These are phyloP conservation scores for Phytophthora sp. DNA, from an alignment of 352 stramenopile genomes.

Conservation along the genomic window DNA sequence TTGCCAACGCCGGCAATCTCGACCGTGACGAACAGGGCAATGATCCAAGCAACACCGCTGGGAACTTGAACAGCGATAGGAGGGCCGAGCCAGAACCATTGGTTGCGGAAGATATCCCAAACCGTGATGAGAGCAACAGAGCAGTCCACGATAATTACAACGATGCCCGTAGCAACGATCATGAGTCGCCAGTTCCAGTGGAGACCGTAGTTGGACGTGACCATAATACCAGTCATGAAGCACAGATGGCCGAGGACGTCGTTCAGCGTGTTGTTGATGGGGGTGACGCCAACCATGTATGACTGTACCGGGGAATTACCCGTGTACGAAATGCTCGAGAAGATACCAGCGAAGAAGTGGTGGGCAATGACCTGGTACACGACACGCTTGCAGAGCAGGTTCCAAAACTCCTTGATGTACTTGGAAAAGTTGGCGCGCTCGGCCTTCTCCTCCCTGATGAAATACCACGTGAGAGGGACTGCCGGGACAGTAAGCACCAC, in stretches of 20 bases:
- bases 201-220: conserved; percentile 49
- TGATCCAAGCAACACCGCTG: conserved; percentile 45
- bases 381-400: conserved; percentile 48
- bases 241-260: conserved; percentile 41
- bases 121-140: conserved; percentile 44
- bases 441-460: conserved; percentile 46
- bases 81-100: conserved; percentile 52
- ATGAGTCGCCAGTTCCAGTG: conserved; percentile 57
- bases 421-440: conserved; percentile 35
- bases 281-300: conserved; percentile 44
- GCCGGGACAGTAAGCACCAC: conserved; percentile 30
- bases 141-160: conserved; percentile 43
- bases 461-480: conserved; percentile 46
- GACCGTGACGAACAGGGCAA: conserved; percentile 46
- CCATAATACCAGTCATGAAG: conserved; percentile 42
- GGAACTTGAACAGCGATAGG: conserved; percentile 47
- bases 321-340: conserved; percentile 48
- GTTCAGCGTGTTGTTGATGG: conserved; percentile 50
- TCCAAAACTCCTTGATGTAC: conserved; percentile 51
- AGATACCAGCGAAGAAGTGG: conserved; percentile 54
- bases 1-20: conserved; percentile 56
- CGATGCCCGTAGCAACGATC: conserved; percentile 35
- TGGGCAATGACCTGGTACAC: conserved; percentile 61
- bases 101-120: conserved; percentile 52
- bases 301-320: conserved; percentile 40